A percentile compares a stretch with the other conserved stretches of the same genome.
Conservation (phyloP, 257 asterid genomes). For the Solanum microdontum region DNA sequence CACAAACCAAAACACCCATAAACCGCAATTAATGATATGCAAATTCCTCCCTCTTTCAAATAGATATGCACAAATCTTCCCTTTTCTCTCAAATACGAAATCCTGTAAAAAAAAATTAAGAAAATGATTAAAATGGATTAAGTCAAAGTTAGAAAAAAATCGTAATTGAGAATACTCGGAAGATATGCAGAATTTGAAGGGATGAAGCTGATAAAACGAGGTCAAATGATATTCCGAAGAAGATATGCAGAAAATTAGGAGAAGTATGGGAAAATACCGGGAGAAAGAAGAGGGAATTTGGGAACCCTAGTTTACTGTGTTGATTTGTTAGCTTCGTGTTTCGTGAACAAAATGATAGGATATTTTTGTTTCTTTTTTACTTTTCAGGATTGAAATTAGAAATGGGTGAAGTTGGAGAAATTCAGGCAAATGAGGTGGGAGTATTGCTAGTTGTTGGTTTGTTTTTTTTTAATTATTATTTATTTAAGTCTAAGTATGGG, state of each 20-base stretch:
- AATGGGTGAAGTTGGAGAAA: background rate
- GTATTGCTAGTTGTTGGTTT: background rate
- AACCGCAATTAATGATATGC: background rate
- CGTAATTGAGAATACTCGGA: background rate
- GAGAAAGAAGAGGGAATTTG: background rate
- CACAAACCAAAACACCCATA: background rate
- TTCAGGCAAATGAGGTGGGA: background rate
- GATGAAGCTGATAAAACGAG: background rate
- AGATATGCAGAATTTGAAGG: background rate
- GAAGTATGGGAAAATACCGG: background rate
- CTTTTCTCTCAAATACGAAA: conserved; percentile 13
- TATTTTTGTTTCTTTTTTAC: background rate
- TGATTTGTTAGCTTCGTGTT: background rate
- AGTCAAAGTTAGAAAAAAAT: background rate
- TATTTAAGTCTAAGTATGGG: background rate
- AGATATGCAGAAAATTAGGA: background rate
- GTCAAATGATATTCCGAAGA: background rate
- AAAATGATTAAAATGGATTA: background rate
- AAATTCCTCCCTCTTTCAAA: background rate
- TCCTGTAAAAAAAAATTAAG: background rate
- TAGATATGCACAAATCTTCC: background rate
- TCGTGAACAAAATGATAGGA: background rate
- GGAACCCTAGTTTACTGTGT: background rate
- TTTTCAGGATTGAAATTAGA: background rate
- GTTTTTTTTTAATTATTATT: too few relatives aligned